A percentile compares a stretch with the other conserved stretches of the same genome.
These are phyloP conservation scores for Boletus subcaerulescens DNA, from an alignment of 768 basidiomycete species.

Conservation along the genomic window DNA sequence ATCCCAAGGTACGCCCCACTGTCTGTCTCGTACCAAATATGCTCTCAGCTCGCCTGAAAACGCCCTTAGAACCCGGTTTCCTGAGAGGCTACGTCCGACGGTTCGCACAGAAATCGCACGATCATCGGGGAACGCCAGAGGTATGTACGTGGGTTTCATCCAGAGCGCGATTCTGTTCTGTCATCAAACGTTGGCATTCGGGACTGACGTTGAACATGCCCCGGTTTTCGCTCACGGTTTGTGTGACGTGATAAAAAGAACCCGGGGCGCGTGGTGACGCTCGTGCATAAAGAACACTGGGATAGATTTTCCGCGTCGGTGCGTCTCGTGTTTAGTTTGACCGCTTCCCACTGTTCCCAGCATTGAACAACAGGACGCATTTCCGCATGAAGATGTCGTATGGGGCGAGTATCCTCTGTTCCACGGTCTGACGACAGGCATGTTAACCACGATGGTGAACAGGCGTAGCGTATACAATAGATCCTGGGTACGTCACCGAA, in stretches of 20 bases:
- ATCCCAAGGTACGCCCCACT: slow-evolving; percentile 46
- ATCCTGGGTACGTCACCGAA: slow-evolving; percentile 67
- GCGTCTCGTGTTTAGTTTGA: slow-evolving; percentile 15
- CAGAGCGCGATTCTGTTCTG: too few species aligned
- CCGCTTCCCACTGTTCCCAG: not conserved
- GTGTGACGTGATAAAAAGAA: slow-evolving; percentile 38
- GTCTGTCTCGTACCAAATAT: not conserved
- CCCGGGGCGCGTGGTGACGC: slow-evolving; percentile 87
- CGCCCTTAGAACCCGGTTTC: slow-evolving; percentile 63
- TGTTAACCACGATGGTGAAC: not conserved
- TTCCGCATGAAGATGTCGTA: slow-evolving; percentile 31
- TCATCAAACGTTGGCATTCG: not conserved
- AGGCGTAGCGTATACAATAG: slow-evolving; percentile 89
- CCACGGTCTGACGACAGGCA: not conserved
- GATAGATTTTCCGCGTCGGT: slow-evolving; percentile 68
- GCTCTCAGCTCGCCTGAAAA: not conserved
- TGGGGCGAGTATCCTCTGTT: slow-evolving; percentile 58
- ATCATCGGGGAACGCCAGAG: slow-evolving; percentile 89
- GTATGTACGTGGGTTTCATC: slow-evolving; percentile 32
- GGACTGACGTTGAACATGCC: not conserved
- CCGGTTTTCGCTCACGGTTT: too few species aligned
- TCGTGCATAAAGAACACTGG: slow-evolving; percentile 90
- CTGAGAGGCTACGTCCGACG: slow-evolving; percentile 88
- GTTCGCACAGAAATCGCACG: slow-evolving; percentile 89
- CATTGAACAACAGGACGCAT: slow-evolving; percentile 23